phyloP scores from a whole-genome alignment of 257 asterid species.

The Lycium ferocissimum region DNA sequence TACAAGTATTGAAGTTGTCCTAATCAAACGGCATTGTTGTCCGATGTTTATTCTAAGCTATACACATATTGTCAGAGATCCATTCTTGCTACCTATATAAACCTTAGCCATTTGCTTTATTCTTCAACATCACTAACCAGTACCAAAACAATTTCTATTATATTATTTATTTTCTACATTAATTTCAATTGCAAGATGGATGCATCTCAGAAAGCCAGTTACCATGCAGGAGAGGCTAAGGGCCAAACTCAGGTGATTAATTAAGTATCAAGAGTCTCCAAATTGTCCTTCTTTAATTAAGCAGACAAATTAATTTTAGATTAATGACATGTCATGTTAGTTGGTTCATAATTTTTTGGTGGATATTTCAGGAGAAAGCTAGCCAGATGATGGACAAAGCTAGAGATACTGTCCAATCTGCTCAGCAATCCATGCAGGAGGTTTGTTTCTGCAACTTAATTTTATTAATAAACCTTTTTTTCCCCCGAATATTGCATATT shows the following conservation, averaged over 20 bases:
- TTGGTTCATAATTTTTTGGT: background rate
- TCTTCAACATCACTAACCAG: background rate
- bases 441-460: slow-evolving; percentile 9
- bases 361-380: slow-evolving; percentile 46
- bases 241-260: slow-evolving; percentile 36
- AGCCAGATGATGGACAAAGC: slow-evolving; percentile 49
- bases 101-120: background rate
- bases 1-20: background rate
- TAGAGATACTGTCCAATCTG: slow-evolving; percentile 48
- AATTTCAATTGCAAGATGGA: slow-evolving; percentile 9
- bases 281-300: background rate
- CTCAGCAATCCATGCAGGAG: slow-evolving; percentile 50
- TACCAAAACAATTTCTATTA: background rate
- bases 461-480: background rate
- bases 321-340: background rate
- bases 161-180: background rate
- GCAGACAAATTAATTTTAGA: background rate
- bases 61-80: background rate
- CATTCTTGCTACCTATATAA: background rate
- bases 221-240: slow-evolving; percentile 38
- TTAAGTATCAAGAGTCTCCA: background rate
- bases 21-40: background rate
- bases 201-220: slow-evolving; percentile 34
- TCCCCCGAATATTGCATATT: background rate
- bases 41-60: background rate